Conservation (phyloP, 805 yeast genomes). For the Lipomyces anomalus region DNA sequence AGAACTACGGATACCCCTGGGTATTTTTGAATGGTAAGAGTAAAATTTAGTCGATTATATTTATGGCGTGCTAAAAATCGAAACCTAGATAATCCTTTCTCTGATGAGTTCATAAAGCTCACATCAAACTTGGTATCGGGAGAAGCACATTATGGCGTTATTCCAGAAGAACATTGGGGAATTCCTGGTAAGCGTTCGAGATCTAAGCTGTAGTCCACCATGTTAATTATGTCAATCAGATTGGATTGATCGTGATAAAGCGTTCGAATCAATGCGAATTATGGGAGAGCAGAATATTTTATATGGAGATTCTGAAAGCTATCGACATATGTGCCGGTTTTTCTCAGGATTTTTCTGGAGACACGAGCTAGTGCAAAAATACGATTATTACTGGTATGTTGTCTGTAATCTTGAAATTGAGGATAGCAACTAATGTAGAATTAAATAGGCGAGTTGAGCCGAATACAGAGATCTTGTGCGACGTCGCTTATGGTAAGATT, state of each 20-base stretch:
- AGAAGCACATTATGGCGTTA: conserved; percentile 52
- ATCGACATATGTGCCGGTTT: conserved; percentile 78
- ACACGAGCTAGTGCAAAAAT: conserved; percentile 52
- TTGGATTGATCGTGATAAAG: conserved; percentile 51
- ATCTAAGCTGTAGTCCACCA: background rate
- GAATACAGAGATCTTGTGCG: conserved; percentile 65
- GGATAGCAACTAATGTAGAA: too few species aligned
- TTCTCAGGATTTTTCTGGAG: conserved; percentile 68
- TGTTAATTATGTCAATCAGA: conserved; percentile 37
- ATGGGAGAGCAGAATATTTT: conserved; percentile 43
- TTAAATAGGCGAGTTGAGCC: conserved; percentile 96
- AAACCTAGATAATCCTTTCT: conserved; percentile 48
- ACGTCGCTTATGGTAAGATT: conserved; percentile 55
- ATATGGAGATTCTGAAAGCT: conserved; percentile 56
- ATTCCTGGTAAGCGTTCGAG: conserved; percentile 35
- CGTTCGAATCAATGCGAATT: conserved; percentile 41
- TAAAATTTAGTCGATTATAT: too few species aligned
- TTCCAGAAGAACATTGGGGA: conserved; percentile 60
- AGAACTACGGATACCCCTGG: conserved; percentile 65
- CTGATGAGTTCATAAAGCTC: conserved; percentile 46
- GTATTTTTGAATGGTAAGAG: conserved; percentile 55
- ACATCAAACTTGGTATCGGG: conserved; percentile 55
- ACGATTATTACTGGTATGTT: conserved; percentile 54
- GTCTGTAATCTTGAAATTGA: background rate
- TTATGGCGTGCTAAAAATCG: background rate